phyloP scores from a whole-genome alignment of 805 yeast species.

The fission yeast (Schizosaccharomyces pombe) region DNA sequence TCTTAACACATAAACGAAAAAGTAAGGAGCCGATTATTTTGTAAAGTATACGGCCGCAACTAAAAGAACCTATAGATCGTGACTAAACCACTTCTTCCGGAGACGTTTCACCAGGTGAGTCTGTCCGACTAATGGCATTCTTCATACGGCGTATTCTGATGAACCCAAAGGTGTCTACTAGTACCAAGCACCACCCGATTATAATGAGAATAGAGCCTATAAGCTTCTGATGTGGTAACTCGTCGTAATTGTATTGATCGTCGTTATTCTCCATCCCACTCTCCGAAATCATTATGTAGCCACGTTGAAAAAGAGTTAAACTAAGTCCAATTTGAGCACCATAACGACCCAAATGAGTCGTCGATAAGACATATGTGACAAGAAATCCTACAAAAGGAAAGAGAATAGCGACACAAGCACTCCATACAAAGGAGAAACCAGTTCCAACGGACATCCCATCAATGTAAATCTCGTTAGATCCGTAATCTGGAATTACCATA shows the following conservation, averaged over 20 bases:
- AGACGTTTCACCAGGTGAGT: neutral
- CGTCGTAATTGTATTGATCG: neutral
- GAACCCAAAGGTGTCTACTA: constrained; percentile 51
- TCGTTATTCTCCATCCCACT: neutral
- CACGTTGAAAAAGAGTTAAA: constrained; percentile 52
- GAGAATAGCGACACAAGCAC: constrained; percentile 58
- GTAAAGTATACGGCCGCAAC: no score
- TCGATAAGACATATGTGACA: constrained; percentile 70
- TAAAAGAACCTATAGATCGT: no score
- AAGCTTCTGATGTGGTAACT: neutral
- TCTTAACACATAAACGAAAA: no score
- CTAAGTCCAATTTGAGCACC: constrained; percentile 90
- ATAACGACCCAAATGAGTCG: constrained; percentile 90
- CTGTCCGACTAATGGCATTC: constrained; percentile 23
- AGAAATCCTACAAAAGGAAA: constrained; percentile 88
- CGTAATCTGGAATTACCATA: constrained; percentile 47
- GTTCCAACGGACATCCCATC: constrained; percentile 93
- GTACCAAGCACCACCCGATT: constrained; percentile 40
- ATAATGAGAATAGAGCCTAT: constrained; percentile 25
- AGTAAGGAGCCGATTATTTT: no score
- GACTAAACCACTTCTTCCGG: neutral
- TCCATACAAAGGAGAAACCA: constrained; percentile 74
- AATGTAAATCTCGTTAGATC: constrained; percentile 69
- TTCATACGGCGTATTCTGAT: constrained; percentile 59
- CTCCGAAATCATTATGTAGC: constrained; percentile 15